These are phyloP conservation scores for Metarhizium robertsii DNA, from an alignment of 2,329 filamentous ascomycete genomes.

Conservation along the genomic window DNA sequence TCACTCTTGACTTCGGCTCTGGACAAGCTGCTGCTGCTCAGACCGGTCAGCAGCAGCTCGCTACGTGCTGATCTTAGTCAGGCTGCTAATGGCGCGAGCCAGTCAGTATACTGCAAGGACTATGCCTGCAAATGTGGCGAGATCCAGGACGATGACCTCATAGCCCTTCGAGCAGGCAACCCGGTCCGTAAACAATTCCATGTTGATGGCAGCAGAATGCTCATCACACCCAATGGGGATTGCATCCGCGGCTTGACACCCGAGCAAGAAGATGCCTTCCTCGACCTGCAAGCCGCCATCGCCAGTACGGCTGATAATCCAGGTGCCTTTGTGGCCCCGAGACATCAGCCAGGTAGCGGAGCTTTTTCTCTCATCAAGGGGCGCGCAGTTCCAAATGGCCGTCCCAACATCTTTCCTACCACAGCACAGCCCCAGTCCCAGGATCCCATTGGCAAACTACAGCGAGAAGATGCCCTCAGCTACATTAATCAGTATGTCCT, in stretches of 20 bases:
- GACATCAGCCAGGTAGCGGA: slow-evolving; percentile 42
- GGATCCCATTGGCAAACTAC: slow-evolving; percentile 55
- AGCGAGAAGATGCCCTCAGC: slow-evolving; percentile 55
- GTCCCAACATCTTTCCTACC: slow-evolving; percentile 51
- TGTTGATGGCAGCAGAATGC: slow-evolving; percentile 54
- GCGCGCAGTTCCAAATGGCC: slow-evolving; percentile 54
- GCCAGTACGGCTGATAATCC: slow-evolving; percentile 40
- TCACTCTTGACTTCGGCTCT: slow-evolving; percentile 21
- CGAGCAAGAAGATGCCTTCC: slow-evolving; percentile 61
- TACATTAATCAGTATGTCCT: slow-evolving; percentile 63
- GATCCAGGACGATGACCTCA: slow-evolving; percentile 41
- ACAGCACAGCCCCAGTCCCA: slow-evolving; percentile 35
- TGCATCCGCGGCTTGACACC: slow-evolving; percentile 62
- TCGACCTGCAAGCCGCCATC: slow-evolving; percentile 56
- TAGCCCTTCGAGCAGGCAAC: slow-evolving; percentile 43
- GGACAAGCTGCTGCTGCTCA: slow-evolving; percentile 28
- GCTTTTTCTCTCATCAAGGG: slow-evolving; percentile 56
- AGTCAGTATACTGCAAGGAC: slow-evolving; percentile 25
- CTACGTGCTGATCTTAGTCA: slow-evolving; percentile 18
- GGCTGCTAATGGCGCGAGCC: slow-evolving; percentile 11
- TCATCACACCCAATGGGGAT: slow-evolving; percentile 68
- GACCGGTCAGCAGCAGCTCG: slow-evolving; percentile 21
- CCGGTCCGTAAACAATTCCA: slow-evolving; percentile 48
- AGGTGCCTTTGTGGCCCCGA: slow-evolving; percentile 44
- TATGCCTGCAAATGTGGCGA: slow-evolving; percentile 29